Evolutionary conservation across 2,329 filamentous ascomycete genomes (phyloP), one percentile per base, ranked within the genome.

Genomic region (Canariomyces notabilis): DNA sequence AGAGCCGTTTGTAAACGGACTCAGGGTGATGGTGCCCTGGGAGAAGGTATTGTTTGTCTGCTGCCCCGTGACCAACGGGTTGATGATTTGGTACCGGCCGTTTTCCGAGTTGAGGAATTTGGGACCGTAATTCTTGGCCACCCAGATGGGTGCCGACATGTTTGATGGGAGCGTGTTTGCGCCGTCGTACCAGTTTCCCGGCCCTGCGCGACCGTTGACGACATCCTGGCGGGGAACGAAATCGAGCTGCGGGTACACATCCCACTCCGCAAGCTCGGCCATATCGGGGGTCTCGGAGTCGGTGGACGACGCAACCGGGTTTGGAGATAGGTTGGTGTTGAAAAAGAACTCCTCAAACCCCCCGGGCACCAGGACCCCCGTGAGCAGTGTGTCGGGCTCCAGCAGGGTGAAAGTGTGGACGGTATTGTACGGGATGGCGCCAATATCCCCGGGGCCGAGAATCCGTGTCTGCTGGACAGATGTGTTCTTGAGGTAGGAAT

Each of bases 321-420:
- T 33, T 12, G 32, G 37, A 14, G 37, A 16, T 47, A 52, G 8
- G 61, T 50, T 18, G 59, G 16, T 61, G 59, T 44, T 19, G 22
- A 48, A 70, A 58, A 73, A 73, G 4, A 72, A 63, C 2, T 67
- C 61, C 61, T 75, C 71, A 41, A 75, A 74, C n/a, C 70, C 71
- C 23, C 72, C 70, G 2, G 72, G 71, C 6, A 63, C 60, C 37
- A 74, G 68, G 0, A 72, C 62, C 2, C 72, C 71, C 2, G 68
- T 62, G 56, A 75, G 64, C 51, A 74, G 67, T 4, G 69, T 72
- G 51, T 73, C 68, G 0, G 70, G 69, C 44, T 74, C 71, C 11
- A 71, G 54, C 14, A 73, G 61, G 53, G 72, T 69, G 60, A 74
- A 74, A 3, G 70, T 71, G 49, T 74, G 72, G 1, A 67, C 71